These are phyloP conservation scores for Leccinum arenicola DNA, from an alignment of 768 basidiomycete species.

Conservation along the genomic window DNA sequence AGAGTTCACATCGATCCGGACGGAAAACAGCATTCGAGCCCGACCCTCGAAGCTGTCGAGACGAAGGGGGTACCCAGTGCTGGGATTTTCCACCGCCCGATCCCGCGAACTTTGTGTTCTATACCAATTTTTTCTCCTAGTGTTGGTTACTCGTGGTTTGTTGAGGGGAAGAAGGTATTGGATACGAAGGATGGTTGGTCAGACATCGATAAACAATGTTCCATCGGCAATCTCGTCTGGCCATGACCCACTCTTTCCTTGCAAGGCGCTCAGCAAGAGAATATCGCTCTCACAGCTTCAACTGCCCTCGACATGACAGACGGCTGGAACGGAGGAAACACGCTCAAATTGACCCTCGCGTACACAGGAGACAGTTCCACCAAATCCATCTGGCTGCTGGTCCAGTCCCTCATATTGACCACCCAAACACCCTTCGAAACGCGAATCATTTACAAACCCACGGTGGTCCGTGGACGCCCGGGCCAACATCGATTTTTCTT, in stretches of 20 bases:
- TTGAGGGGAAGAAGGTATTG: constrained; percentile 53
- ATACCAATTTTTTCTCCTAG: constrained; percentile 69
- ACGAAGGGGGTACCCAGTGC: too few relatives aligned
- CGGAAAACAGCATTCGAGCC: too few relatives aligned
- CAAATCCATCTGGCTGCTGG: constrained; percentile 60
- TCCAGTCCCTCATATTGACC: constrained; percentile 58
- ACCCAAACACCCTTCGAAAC: constrained; percentile 46
- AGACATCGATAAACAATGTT: constrained; percentile 71
- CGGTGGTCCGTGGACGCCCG: constrained; percentile 6
- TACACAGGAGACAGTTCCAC: constrained; percentile 44
- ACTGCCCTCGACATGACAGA: constrained; percentile 54
- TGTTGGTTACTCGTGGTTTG: constrained; percentile 66
- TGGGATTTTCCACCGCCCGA: constrained; percentile 47
- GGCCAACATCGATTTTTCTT: constrained; percentile 37
- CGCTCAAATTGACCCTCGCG: constrained; percentile 44
- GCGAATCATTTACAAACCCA: constrained; percentile 51
- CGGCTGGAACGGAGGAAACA: constrained; percentile 72
- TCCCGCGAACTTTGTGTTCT: constrained; percentile 50
- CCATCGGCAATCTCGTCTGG: constrained; percentile 71
- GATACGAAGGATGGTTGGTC: constrained; percentile 59
- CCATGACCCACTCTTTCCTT: constrained; percentile 53
- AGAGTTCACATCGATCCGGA: constrained; percentile 1
- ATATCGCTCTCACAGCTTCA: constrained; percentile 37
- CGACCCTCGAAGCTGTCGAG: too few relatives aligned
- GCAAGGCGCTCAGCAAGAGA: constrained; percentile 41